Conservation (phyloP, 2,329 filamentous ascomycete species). For the Pestalotiopsis sp. region DNA sequence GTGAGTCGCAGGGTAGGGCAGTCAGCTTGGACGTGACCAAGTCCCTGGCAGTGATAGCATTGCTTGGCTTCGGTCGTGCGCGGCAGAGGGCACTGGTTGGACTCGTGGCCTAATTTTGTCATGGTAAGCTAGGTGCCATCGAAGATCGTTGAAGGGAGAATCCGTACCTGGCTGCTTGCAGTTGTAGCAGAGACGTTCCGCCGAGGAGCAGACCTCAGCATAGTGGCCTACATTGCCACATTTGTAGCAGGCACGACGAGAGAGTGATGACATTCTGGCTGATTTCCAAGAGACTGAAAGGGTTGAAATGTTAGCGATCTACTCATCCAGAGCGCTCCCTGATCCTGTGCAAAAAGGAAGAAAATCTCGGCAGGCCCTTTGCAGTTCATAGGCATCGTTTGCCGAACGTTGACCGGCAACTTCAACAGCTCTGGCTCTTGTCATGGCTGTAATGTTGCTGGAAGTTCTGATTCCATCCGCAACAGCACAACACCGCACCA, state of each 20-base stretch:
- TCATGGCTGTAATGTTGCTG: neutral
- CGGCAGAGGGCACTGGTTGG: slow-evolving; percentile 94
- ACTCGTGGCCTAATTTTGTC: slow-evolving; percentile 75
- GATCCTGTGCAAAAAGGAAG: neutral
- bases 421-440: neutral
- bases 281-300: slow-evolving; percentile 6
- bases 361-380: neutral
- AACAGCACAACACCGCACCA: neutral
- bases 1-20: slow-evolving; percentile 95
- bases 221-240: slow-evolving; percentile 83
- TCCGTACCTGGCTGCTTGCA: slow-evolving; percentile 82
- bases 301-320: slow-evolving; percentile 28
- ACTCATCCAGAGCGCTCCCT: slow-evolving; percentile 35
- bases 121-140: neutral
- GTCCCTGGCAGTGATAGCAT: slow-evolving; percentile 99
- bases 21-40: slow-evolving; percentile 97
- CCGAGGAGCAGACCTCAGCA: slow-evolving; percentile 92
- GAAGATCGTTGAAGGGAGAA: neutral
- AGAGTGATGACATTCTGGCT: slow-evolving; percentile 73
- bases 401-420: neutral
- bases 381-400: neutral
- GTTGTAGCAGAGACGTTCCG: slow-evolving; percentile 99
- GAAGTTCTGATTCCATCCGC: neutral
- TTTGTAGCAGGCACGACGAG: slow-evolving; percentile 83
- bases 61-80: slow-evolving; percentile 98